Conservation (phyloP, 164 flowering plant genomes). For the Nymphaea thermarum region DNA sequence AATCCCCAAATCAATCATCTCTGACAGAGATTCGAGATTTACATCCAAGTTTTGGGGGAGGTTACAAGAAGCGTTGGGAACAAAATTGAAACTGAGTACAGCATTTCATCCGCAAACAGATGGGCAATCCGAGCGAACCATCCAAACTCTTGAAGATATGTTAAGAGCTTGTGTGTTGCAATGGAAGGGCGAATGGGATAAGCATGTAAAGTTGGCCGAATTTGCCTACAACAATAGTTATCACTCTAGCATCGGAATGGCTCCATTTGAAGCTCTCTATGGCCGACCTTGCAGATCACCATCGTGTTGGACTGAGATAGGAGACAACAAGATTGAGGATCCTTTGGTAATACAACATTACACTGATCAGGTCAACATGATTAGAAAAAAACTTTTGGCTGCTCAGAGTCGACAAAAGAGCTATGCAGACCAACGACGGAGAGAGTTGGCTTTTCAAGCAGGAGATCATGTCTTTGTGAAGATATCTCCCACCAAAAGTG, state of each 20-base stretch:
- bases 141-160: background rate
- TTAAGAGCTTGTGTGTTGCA: background rate
- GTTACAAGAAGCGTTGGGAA: background rate
- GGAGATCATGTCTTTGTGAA: conserved; percentile 4
- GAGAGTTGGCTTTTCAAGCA: background rate
- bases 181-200: background rate
- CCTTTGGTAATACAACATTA: background rate
- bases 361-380: background rate
- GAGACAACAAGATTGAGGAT: background rate
- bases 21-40: background rate
- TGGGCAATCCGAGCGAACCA: background rate
- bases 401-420: background rate
- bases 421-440: background rate
- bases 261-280: background rate
- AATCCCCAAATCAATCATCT: background rate
- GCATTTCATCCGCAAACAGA: background rate
- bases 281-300: background rate
- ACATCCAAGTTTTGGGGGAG: background rate
- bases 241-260: background rate
- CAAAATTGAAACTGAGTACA: background rate
- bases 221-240: conserved; percentile 1
- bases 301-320: background rate
- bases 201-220: background rate
- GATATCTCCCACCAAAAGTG: conserved; percentile 5
- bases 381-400: background rate